Base-by-base conservation (phyloP, 805 yeast genomes). In the Candida suzukii region DNA sequence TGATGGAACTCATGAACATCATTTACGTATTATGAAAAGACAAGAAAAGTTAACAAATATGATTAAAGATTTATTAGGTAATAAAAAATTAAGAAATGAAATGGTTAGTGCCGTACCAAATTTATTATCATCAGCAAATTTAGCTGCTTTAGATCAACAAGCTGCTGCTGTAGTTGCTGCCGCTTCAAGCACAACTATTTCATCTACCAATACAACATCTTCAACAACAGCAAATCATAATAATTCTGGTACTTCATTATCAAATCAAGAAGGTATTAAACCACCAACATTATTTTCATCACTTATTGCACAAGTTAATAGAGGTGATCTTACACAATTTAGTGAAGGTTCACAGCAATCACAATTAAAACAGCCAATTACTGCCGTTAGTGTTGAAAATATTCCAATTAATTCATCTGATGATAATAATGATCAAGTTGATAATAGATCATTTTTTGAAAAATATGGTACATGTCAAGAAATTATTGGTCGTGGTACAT, bases 381-480 rank as follows among this genome's bases (percentile, higher is more conserved):
- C 48, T 18, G 52, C 58, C 7, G 36, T 47, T 20, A 51, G 54
- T 43, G 52, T 53, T 2, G 19, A 20, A 14, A 20, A 19, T 20
- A 27, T 37, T 10, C 42, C 41, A 8, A 17, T 31, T 12, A 39
- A 28, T 20, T 20, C 35, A 31, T 26, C 46, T 38, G 9, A 50
- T 43, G 20, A 46, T 30, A 17, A 52, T 40, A 37, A 40, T 24
- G 35, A 9, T 5, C 19, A 34, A n/a, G 57, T 57, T 42, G 76
- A 70, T 52, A 54, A 66, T 28, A 55, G 78, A 37, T 77, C 90
- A 10, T 83, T 91, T 59, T 83, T 79, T 9, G 90, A 88, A 51
- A 85, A 90, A 58, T 91, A 91, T 60, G 99, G 99, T 34, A 74
- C 84, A 40, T 91, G 98, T 60, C 96, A 88, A 62, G 98, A 91